These are phyloP conservation scores for Pugionium dolabratum DNA, from an alignment of 345 rosid species.

Conservation along the genomic window DNA sequence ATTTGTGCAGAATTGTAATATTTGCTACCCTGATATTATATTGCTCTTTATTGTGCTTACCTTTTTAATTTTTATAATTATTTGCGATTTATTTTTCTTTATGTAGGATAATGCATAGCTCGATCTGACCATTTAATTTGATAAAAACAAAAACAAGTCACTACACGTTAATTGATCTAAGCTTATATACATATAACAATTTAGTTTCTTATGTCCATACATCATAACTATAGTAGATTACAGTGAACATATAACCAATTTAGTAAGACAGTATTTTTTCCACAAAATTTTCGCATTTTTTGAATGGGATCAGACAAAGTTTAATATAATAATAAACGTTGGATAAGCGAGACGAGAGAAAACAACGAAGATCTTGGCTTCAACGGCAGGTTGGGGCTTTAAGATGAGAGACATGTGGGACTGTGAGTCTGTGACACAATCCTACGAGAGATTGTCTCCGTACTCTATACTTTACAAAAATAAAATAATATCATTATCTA, in stretches of 20 bases:
- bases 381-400: conserved; percentile 47
- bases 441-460: conserved; percentile 33
- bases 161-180: too few relatives aligned
- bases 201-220: too few relatives aligned
- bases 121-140: conserved; percentile 7
- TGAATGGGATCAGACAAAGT: conserved; percentile 6
- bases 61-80: too few relatives aligned
- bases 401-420: conserved; percentile 39
- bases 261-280: not conserved
- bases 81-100: not conserved
- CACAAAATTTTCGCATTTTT: conserved; percentile 12
- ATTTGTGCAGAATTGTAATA: conserved; percentile 32
- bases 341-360: conserved; percentile 19
- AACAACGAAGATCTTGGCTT: conserved; percentile 45
- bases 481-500: not conserved
- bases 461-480: conserved; percentile 18
- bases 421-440: conserved; percentile 34
- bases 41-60: not conserved
- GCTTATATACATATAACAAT: too few relatives aligned
- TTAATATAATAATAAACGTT: conserved; percentile 10
- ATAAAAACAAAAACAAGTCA: not conserved
- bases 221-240: too few relatives aligned
- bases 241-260: not conserved
- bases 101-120: not conserved
- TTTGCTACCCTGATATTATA: conserved; percentile 4